Evolutionary conservation across 2,329 filamentous ascomycete species (phyloP).

Genomic region (Graphium sp.): DNA sequence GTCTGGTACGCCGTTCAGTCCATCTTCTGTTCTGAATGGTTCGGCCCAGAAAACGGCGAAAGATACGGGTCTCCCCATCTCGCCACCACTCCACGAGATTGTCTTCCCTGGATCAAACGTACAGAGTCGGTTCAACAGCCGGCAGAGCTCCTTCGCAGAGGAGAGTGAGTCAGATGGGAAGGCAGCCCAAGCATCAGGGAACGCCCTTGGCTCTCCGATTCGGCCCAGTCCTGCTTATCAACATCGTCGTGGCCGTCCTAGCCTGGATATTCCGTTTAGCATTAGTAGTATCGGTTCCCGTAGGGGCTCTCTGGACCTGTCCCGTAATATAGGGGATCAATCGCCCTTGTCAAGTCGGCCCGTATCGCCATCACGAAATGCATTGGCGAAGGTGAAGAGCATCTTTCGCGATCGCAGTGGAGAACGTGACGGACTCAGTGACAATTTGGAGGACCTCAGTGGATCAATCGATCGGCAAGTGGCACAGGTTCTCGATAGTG

Average conservation of each 20-base stretch:
- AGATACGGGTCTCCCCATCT: too few species aligned
- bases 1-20: too few species aligned
- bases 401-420: constrained; percentile 28
- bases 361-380: constrained; percentile 45
- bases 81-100: too few species aligned
- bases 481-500: neutral
- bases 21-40: too few species aligned
- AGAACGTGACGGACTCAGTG: constrained; percentile 1
- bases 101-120: constrained; percentile 11
- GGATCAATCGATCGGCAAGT: too few species aligned
- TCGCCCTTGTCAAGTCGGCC: constrained; percentile 47
- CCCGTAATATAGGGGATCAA: too few species aligned
- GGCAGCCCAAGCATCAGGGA: constrained; percentile 4
- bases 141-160: constrained; percentile 20
- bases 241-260: constrained; percentile 18
- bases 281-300: too few species aligned
- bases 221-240: constrained; percentile 2
- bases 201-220: constrained; percentile 4
- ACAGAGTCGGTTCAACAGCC: constrained; percentile 14
- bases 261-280: constrained; percentile 26
- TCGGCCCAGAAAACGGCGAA: too few species aligned
- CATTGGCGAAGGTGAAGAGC: constrained; percentile 35
- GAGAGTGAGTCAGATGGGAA: constrained; percentile 21
- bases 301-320: too few species aligned
- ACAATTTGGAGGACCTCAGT: constrained; percentile 1